phyloP scores from a whole-genome alignment of 1,284 basidiomycete genomes.

The Cutaneotrichosporon cavernicola region DNA sequence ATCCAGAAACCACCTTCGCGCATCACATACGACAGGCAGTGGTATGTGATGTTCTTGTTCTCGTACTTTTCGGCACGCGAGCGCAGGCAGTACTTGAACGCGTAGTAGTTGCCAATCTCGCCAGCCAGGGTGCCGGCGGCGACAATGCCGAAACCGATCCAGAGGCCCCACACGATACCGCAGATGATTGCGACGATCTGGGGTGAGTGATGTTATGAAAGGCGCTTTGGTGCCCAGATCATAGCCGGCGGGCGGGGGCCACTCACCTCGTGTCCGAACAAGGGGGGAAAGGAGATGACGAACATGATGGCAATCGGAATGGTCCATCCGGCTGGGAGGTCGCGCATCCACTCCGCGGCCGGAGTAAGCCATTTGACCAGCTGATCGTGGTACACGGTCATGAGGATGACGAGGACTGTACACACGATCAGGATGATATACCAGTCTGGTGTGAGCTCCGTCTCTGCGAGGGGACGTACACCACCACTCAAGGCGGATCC shows the following conservation, averaged over 20 bases:
- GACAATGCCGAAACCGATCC: constrained; percentile 50
- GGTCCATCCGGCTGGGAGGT: constrained; percentile 65
- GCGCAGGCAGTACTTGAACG: constrained; percentile 56
- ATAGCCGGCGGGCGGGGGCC: not conserved
- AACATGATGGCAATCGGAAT: constrained; percentile 71
- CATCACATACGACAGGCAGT: constrained; percentile 71
- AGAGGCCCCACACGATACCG: constrained; percentile 51
- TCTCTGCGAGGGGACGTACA: constrained; percentile 50
- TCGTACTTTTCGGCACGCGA: constrained; percentile 69
- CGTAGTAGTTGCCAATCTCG: constrained; percentile 48
- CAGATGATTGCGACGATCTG: constrained; percentile 47
- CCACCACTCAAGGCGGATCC: constrained; percentile 58
- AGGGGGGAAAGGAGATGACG: constrained; percentile 50
- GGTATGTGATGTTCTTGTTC: constrained; percentile 68
- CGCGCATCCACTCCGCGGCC: constrained; percentile 63
- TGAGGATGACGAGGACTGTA: constrained; percentile 59
- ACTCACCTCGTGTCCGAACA: constrained; percentile 50
- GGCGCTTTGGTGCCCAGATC: not conserved
- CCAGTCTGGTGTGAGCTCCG: constrained; percentile 56
- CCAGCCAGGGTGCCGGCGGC: constrained; percentile 43
- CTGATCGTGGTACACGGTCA: constrained; percentile 65
- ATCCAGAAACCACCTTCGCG: constrained; percentile 76
- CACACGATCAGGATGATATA: constrained; percentile 51
- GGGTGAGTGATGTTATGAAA: constrained; percentile 10
- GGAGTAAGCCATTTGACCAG: constrained; percentile 68